Percentiles rank a stretch among this genome's conserved stretches.
These are phyloP conservation scores for Ogataea pini DNA, from an alignment of 805 yeast species.

Conservation along the genomic window DNA sequence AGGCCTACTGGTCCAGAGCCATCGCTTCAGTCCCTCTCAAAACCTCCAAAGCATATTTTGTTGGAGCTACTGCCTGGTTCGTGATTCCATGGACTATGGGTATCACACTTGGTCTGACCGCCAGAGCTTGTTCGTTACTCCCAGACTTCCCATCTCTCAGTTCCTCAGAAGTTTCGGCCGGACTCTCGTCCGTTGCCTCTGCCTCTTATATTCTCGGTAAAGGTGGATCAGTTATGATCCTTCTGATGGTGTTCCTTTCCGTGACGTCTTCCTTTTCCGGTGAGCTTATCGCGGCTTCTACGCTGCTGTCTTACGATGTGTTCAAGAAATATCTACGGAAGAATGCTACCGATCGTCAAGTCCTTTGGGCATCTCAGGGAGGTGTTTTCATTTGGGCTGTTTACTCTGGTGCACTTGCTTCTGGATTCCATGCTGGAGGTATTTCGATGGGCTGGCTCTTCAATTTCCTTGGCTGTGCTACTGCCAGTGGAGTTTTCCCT, in stretches of 20 bases:
- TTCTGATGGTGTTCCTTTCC: slow-evolving; percentile 48
- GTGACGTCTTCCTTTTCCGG: slow-evolving; percentile 53
- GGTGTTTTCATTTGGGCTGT: slow-evolving; percentile 44
- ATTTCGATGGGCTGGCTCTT: slow-evolving; percentile 47
- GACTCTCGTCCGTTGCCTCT: slow-evolving; percentile 5
- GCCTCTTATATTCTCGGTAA: slow-evolving; percentile 39
- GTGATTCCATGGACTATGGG: slow-evolving; percentile 40
- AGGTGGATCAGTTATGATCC: slow-evolving; percentile 47
- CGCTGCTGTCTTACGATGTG: slow-evolving; percentile 47
- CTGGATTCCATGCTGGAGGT: slow-evolving; percentile 50
- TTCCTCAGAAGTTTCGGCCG: slow-evolving; percentile 4
- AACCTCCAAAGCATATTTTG: slow-evolving; percentile 37
- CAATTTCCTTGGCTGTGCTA: slow-evolving; percentile 37
- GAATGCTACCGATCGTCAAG: slow-evolving; percentile 44
- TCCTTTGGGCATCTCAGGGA: slow-evolving; percentile 43
- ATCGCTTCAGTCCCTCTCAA: slow-evolving; percentile 40
- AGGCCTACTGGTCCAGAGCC: slow-evolving; percentile 33
- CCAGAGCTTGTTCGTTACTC: slow-evolving; percentile 8
- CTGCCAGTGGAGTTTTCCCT: slow-evolving; percentile 51
- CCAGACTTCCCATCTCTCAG: slow-evolving; percentile 9
- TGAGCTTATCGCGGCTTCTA: slow-evolving; percentile 49
- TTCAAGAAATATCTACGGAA: slow-evolving; percentile 49
- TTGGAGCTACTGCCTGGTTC: slow-evolving; percentile 42
- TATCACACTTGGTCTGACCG: slow-evolving; percentile 22
- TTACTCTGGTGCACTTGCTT: slow-evolving; percentile 47